A percentile compares a stretch with the other conserved stretches of the same genome.
phyloP scores from a whole-genome alignment of 2,329 filamentous ascomycete species.

The Epichloe aotearoae region DNA sequence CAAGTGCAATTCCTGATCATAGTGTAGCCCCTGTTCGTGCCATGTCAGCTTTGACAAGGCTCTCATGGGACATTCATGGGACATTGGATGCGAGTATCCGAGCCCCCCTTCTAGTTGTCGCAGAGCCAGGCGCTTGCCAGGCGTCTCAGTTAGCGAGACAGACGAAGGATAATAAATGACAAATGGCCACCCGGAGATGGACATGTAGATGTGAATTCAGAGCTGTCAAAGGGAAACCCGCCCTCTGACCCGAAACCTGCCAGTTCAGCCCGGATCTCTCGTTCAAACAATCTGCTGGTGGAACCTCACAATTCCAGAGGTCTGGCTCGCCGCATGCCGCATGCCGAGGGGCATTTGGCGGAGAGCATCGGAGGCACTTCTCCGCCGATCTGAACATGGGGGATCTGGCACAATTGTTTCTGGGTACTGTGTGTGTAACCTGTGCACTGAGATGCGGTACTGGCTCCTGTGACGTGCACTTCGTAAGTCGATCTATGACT shows the following conservation, averaged over 20 bases:
- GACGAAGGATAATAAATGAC: not conserved
- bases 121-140: conserved; percentile 1
- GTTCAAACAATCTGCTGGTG: not conserved
- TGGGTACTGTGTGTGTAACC: conserved; percentile 4
- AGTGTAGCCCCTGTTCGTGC: not conserved
- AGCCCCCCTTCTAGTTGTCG: not conserved
- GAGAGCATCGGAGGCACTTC: not conserved
- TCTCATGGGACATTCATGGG: not conserved
- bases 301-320: conserved; percentile 3
- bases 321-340: conserved; percentile 2
- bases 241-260: not conserved
- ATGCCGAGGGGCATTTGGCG: not conserved
- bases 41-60: not conserved
- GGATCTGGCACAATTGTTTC: not conserved
- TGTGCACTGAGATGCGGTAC: conserved; percentile 6
- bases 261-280: not conserved
- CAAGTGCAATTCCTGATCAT: not conserved
- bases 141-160: conserved; percentile 8
- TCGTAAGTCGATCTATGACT: not conserved
- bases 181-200: not conserved
- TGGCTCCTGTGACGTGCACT: conserved; percentile 1
- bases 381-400: not conserved
- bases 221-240: not conserved
- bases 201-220: not conserved
- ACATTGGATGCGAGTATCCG: conserved; percentile 5